These are phyloP conservation scores for Larix kaempferi DNA, from an alignment of 75 land plant species.

Conservation along the genomic window DNA sequence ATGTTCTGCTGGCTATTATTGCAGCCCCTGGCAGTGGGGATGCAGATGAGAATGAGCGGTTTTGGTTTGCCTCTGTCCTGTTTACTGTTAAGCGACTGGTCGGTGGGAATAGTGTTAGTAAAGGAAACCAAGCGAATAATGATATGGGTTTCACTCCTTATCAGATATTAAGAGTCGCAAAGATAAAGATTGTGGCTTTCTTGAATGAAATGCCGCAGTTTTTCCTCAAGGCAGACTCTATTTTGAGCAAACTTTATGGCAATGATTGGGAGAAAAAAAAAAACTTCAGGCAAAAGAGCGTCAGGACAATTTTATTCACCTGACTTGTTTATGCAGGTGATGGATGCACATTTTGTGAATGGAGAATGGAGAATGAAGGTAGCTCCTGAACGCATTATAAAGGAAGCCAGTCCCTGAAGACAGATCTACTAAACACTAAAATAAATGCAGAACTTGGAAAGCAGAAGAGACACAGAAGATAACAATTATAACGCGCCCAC, in stretches of 20 bases:
- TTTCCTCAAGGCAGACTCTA: constrained; percentile 54
- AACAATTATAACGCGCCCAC: too few species aligned
- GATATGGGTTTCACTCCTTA: constrained; percentile 51
- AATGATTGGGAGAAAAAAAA: constrained; percentile 78
- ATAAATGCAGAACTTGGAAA: too few species aligned
- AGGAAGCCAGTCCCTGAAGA: too few species aligned
- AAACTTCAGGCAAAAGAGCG: constrained; percentile 82
- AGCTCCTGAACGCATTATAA: too few species aligned
- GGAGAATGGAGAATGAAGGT: too few species aligned
- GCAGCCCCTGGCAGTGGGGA: too few species aligned
- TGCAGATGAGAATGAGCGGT: constrained; percentile 74
- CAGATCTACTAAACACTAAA: too few species aligned
- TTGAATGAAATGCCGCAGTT: constrained; percentile 90
- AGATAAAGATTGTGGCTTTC: constrained; percentile 71
- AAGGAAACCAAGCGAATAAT: constrained; percentile 14
- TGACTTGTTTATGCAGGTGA: constrained; percentile 82
- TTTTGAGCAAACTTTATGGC: constrained; percentile 61
- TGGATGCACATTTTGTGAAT: too few species aligned
- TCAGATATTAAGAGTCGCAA: constrained; percentile 65
- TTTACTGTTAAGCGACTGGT: constrained; percentile 56
- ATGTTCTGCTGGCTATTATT: too few species aligned
- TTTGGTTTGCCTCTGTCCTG: constrained; percentile 76
- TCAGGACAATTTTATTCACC: constrained; percentile 75
- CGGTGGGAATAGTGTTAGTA: constrained; percentile 18
- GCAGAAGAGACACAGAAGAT: too few species aligned